Conservation (phyloP, 1,284 basidiomycete genomes). For the Cystobasidium slooffiae region DNA sequence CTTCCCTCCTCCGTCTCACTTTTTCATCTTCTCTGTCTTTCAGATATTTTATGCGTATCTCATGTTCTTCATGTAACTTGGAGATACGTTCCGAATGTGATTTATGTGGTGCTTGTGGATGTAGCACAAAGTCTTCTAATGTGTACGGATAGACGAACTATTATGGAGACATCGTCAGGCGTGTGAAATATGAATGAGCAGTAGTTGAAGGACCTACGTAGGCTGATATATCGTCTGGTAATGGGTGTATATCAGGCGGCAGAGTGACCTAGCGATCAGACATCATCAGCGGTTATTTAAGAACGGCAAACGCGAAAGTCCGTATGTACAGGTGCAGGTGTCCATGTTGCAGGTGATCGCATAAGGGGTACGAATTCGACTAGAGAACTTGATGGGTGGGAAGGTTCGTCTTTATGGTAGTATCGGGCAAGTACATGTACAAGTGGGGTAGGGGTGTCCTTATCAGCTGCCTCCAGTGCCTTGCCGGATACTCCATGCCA, state of each 20-base stretch:
- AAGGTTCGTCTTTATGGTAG: conserved; percentile 25
- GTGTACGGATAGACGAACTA: conserved; percentile 94
- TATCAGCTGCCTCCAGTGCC: background rate
- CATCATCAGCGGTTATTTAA: background rate
- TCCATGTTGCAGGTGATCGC: conserved; percentile 84
- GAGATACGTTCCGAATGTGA: conserved; percentile 63
- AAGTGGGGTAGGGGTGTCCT: too few relatives aligned
- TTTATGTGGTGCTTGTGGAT: conserved; percentile 67
- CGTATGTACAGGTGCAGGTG: conserved; percentile 72
- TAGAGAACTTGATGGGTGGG: conserved; percentile 41
- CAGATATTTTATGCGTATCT: conserved; percentile 70
- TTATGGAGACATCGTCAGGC: background rate
- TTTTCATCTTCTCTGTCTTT: conserved; percentile 74
- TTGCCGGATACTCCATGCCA: too few relatives aligned
- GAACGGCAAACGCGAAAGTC: background rate
- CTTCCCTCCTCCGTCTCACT: conserved; percentile 64
- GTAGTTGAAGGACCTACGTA: conserved; percentile 69
- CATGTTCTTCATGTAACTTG: conserved; percentile 15
- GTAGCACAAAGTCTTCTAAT: conserved; percentile 78
- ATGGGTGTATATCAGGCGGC: conserved; percentile 85
- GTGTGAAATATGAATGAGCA: background rate
- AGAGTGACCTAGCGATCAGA: conserved; percentile 68
- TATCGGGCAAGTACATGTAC: background rate
- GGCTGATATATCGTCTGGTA: conserved; percentile 82
- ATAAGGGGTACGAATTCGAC: conserved; percentile 70